Evolutionary conservation across 106 monocot species (phyloP), one percentile per base, ranked within the genome.

Genomic region (Ottelia alismoides): DNA sequence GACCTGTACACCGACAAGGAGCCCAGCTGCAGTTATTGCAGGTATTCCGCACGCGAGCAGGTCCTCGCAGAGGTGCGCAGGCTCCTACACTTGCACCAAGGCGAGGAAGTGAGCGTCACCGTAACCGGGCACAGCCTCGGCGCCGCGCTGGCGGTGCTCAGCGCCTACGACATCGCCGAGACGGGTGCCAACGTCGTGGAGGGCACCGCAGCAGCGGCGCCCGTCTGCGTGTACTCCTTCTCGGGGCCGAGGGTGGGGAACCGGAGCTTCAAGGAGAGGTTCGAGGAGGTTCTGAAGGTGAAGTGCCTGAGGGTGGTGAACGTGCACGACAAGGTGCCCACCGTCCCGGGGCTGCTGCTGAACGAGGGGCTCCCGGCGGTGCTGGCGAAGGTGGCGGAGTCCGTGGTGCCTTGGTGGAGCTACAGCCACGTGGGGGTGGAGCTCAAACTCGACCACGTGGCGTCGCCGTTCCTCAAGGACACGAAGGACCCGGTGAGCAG

Each of bases 111-210:
- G 19, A 84, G 80, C 80, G 30, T 91, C 14, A 72, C 78, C 2
- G 27, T 85, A 20, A 81, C 78, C 0, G 90, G 90, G 9, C 90
- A 91, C 75, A 91, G 90, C 57, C 78, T 91, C 6, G 90, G 90
- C 24, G 73, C 81, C 65, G 84, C 90, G 20, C 74, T 91, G 31
- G 90, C 90, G 27, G 76, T 50, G 68, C 47, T 91, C 25, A 81
- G 75, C 72, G 84, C 90, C 16, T 91, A 75, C 64, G 84, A 91
- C 62, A 16, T 84, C 3, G 84, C 80, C 1, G 84, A 81, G 64
- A 64, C 75, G 12, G 64, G 66, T 18, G 32, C 53, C 9, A 60
- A 55, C 67, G 72, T 30, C 11, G 63, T 62, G 18, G 52, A 30
- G 29, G 30, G 29, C 26, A 12, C 9, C 5, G n/a, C n/a, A n/a